Base-by-base conservation (phyloP, 352 stramenopile species). In the Globisporangium paroecandrum region DNA sequence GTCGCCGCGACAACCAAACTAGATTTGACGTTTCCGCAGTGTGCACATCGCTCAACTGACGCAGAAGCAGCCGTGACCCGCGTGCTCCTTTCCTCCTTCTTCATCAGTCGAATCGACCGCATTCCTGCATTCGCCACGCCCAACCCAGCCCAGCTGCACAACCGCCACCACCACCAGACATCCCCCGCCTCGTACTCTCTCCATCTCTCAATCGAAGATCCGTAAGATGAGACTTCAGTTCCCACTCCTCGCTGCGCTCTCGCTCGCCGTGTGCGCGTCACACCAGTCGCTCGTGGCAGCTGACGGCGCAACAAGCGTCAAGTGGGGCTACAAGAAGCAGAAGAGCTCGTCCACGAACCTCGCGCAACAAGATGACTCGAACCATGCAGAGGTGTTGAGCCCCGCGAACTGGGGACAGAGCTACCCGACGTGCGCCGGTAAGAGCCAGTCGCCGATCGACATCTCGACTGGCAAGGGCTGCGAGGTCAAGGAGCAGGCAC, bases 371-470 rank as follows among this genome's bases (percentile, higher is more conserved):
- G 25, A 55, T 22, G 43, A 65, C 27, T 61, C 55, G 29, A 65
- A 25, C 24, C 53, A 43, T 51, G 43, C 15, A 24, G 43, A 10
- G n/a, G 25, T 49, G 43, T 25, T 70, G 15, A 43, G 49, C 20
- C 66, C 66, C 15, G 24, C 24, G 2, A 66, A 72, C 32, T 72
- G 62, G 68, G 64, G 55, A n/a, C 57, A 66, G 10, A 24, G 57
- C n/a, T 66, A 73, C 47, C 34, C 64, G 62, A 62, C 25, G 24
- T 73, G 68, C 57, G 22, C 49, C 41, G 56, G 68, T 47, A 68
- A 60, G 49, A 51, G 41, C 22, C 64, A 73, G 32, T 73, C 68
- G 27, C 68, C 68, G 3, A 72, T 73, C 47, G 64, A 73, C 47
- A 60, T 73, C 49, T 10, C 20, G 18, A 8, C 4, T 7, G 5